Conservation (phyloP, 2,329 filamentous ascomycete species). For the Alternaria brassicae region DNA sequence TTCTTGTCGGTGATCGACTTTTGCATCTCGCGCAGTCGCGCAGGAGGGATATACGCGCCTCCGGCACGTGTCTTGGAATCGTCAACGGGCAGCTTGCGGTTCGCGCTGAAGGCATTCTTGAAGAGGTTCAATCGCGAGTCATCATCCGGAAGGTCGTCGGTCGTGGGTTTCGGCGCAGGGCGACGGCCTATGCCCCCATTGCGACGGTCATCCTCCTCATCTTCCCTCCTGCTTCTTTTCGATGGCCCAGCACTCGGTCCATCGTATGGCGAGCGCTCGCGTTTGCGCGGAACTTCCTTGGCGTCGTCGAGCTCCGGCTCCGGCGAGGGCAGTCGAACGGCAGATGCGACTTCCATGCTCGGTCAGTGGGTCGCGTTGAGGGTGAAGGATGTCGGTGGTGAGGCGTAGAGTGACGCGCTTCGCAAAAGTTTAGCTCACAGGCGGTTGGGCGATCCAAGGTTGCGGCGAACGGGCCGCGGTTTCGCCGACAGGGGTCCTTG, state of each 20-base stretch:
- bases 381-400: constrained; percentile 6
- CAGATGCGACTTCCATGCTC: constrained; percentile 51
- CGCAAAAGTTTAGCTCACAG: constrained; percentile 37
- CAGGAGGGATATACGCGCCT: constrained; percentile 95
- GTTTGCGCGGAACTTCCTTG: constrained; percentile 57
- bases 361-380: constrained; percentile 5
- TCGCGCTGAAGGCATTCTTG: constrained; percentile 46
- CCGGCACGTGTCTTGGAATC: constrained; percentile 90
- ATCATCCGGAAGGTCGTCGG: constrained; percentile 36
- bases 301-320: constrained; percentile 53
- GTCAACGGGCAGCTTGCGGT: constrained; percentile 88
- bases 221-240: constrained; percentile 46
- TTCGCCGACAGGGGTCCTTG: constrained; percentile 24
- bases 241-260: constrained; percentile 38
- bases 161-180: constrained; percentile 21
- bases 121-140: constrained; percentile 48
- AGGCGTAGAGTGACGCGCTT: constrained; percentile 17
- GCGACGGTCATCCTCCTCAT: constrained; percentile 44
- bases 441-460: constrained; percentile 2
- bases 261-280: constrained; percentile 61
- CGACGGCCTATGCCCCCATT: constrained; percentile 79
- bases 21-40: constrained; percentile 87
- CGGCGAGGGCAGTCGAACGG: constrained; percentile 67
- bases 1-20: constrained; percentile 96
- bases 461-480: constrained; percentile 26